Conservation (phyloP, 2,329 filamentous ascomycete species). For the Calonectria leucothoes region DNA sequence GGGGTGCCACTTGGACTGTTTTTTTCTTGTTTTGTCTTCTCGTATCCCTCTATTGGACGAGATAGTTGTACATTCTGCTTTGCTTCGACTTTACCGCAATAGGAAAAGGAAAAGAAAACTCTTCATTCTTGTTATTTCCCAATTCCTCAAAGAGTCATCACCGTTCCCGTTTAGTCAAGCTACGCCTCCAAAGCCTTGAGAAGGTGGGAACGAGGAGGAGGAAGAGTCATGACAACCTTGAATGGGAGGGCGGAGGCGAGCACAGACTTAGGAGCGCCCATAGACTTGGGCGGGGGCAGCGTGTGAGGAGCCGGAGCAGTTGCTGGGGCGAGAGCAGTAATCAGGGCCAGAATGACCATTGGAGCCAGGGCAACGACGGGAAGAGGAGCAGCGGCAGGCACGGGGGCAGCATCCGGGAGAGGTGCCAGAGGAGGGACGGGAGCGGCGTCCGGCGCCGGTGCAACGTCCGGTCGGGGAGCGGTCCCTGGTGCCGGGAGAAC, state of each 20-base stretch:
- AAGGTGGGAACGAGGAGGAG: not conserved
- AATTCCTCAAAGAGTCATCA: not conserved
- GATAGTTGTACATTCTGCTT: not conserved
- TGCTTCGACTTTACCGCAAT: not conserved
- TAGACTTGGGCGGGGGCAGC: slow-evolving; percentile 15
- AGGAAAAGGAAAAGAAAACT: not conserved
- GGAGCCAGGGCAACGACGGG: slow-evolving; percentile 27
- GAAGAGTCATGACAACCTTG: not conserved
- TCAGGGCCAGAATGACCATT: slow-evolving; percentile 19
- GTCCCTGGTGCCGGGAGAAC: slow-evolving; percentile 9
- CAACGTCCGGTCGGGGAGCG: slow-evolving; percentile 14
- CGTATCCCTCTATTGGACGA: not conserved
- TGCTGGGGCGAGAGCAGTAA: slow-evolving; percentile 14
- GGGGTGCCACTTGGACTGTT: not conserved
- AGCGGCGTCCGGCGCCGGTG: slow-evolving; percentile 12
- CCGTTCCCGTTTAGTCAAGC: not conserved
- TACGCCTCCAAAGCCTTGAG: not conserved
- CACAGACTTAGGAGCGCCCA: slow-evolving; percentile 10
- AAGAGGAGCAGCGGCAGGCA: slow-evolving; percentile 16
- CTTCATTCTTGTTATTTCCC: not conserved
- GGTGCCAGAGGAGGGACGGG: slow-evolving; percentile 13
- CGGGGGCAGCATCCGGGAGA: slow-evolving; percentile 18
- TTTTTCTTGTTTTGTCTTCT: no score
- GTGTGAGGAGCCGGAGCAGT: slow-evolving; percentile 2
- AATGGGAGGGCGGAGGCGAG: slow-evolving; percentile 19